phyloP scores from a whole-genome alignment of 495 filamentous ascomycete genomes.

The Recurvomyces mirabilis region DNA sequence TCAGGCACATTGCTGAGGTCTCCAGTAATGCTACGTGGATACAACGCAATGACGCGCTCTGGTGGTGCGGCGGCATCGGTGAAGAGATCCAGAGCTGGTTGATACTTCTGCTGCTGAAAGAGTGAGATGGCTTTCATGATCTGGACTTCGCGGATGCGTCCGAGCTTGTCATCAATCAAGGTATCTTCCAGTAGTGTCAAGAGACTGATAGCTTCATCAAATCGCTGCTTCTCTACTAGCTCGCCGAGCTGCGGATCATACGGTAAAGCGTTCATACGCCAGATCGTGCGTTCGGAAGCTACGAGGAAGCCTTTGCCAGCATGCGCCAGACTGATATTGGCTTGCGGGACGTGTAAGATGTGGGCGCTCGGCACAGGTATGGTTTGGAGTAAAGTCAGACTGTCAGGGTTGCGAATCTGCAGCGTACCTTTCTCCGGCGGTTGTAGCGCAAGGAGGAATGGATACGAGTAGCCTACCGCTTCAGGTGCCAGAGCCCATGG shows the following conservation, averaged over 20 bases:
- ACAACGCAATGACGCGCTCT: conserved; percentile 75
- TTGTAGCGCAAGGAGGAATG: conserved; percentile 83
- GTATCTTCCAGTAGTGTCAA: conserved; percentile 85
- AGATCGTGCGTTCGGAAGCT: conserved; percentile 74
- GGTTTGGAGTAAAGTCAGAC: conserved; percentile 72
- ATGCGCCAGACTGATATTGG: conserved; percentile 82
- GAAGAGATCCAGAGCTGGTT: conserved; percentile 83
- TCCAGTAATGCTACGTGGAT: conserved; percentile 73
- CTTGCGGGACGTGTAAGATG: conserved; percentile 83
- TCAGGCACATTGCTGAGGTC: conserved; percentile 50
- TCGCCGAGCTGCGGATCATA: conserved; percentile 89
- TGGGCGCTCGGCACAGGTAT: conserved; percentile 69
- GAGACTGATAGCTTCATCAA: conserved; percentile 89
- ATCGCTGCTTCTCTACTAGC: conserved; percentile 59
- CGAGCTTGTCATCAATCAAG: conserved; percentile 69
- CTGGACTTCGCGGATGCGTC: conserved; percentile 68
- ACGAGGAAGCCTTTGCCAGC: conserved; percentile 92
- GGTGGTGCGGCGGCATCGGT: conserved; percentile 80
- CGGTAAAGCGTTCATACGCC: conserved; percentile 88
- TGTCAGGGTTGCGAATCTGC: conserved; percentile 88
- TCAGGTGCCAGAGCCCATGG: conserved; percentile 86
- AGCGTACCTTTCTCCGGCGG: conserved; percentile 71
- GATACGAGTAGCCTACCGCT: conserved; percentile 87
- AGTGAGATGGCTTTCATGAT: conserved; percentile 80
- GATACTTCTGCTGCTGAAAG: conserved; percentile 72